A percentile compares a stretch with the other conserved stretches of the same genome.
These are phyloP conservation scores for Arabis alpina DNA, from an alignment of 345 rosid species.

Conservation along the genomic window DNA sequence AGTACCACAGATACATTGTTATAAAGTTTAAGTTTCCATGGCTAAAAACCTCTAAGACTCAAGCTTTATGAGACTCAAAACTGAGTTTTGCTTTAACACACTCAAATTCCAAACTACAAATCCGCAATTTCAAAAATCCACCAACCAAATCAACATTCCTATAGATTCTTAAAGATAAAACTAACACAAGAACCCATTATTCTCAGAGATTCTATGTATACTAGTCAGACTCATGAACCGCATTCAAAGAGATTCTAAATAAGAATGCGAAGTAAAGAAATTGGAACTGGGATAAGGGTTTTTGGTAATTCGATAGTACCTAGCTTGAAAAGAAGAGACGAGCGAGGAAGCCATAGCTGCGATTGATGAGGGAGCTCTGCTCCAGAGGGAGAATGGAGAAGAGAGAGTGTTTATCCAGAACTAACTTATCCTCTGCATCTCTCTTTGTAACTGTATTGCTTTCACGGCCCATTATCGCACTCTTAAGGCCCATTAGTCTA, in stretches of 20 bases:
- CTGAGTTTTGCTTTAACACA: neutral
- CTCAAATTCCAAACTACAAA: neutral
- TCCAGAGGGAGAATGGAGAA: conserved; percentile 37
- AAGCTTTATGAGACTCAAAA: conserved; percentile 9
- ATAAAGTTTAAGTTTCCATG: neutral
- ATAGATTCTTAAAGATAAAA: neutral
- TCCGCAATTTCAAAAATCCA: neutral
- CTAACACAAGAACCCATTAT: conserved; percentile 5
- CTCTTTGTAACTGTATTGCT: neutral
- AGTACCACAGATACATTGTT: neutral
- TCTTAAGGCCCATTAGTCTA: neutral
- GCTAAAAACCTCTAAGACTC: conserved; percentile 7
- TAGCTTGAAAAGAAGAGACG: conserved; percentile 60
- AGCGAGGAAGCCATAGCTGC: conserved; percentile 68
- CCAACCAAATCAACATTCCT: neutral
- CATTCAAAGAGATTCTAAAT: conserved; percentile 1
- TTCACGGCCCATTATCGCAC: conserved; percentile 21
- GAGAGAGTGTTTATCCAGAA: conserved; percentile 31
- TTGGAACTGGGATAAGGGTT: neutral
- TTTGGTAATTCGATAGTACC: conserved; percentile 42
- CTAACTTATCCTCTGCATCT: conserved; percentile 28
- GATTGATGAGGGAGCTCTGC: conserved; percentile 44
- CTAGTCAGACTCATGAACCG: conserved; percentile 1
- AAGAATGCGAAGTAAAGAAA: neutral
- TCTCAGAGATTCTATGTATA: neutral